A percentile compares a stretch with the other conserved stretches of the same genome.
Conservation (phyloP, 2,329 filamentous ascomycete genomes). For the Botrytis paeoniae region DNA sequence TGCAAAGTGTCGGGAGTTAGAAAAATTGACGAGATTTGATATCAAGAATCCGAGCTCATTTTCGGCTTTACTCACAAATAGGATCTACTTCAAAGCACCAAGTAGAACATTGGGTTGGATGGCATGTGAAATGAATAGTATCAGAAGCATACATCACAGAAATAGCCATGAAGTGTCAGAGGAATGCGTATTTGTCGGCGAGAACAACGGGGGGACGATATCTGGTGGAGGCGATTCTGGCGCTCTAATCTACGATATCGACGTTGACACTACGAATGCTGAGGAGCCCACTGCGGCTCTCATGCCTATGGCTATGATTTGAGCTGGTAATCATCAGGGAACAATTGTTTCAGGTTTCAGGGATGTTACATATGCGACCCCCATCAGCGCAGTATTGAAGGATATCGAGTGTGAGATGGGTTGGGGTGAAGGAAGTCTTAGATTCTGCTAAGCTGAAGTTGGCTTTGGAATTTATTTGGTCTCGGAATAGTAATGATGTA, state of each 20-base stretch:
- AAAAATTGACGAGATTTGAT: accelerated
- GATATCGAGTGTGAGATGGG: neutral
- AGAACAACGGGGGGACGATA: accelerated
- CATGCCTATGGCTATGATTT: neutral
- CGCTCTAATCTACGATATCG: neutral
- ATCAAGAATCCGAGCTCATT: neutral
- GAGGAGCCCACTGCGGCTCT: neutral
- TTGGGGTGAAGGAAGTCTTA: neutral
- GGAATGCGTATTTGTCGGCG: neutral
- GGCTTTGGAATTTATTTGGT: too few relatives aligned
- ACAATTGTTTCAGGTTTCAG: neutral
- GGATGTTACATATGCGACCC: neutral
- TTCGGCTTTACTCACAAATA: neutral
- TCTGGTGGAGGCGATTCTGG: neutral
- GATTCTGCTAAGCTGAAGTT: neutral
- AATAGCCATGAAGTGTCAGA: neutral
- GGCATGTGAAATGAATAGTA: neutral
- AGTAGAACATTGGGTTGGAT: neutral
- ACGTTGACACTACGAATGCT: neutral
- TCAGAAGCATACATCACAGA: neutral
- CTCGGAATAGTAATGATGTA: too few relatives aligned
- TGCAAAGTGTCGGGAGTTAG: neutral
- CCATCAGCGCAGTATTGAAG: neutral
- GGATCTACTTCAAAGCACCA: neutral
- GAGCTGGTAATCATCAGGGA: neutral